A percentile compares a stretch with the other conserved stretches of the same genome.
Conservation (phyloP, 306 rosid genomes). For the Medicago arabica region DNA sequence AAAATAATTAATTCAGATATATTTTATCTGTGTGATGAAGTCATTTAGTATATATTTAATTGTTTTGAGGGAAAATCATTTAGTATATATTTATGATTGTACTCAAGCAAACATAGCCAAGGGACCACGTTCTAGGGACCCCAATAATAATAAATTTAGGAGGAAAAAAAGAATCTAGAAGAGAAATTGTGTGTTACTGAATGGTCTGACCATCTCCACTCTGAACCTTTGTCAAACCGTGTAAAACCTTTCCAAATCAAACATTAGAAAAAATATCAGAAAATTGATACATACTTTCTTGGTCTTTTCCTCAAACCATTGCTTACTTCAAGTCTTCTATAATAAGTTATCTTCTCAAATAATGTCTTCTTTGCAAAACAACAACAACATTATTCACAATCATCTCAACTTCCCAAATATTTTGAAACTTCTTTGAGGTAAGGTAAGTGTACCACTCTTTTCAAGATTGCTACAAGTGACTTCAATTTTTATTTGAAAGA, state of each 20-base stretch:
- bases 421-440: constrained; percentile 38
- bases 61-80: no score
- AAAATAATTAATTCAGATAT: no score
- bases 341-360: neutral
- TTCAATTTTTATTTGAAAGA: no score
- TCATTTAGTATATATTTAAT: no score
- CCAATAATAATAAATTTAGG: neutral
- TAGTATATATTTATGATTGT: no score
- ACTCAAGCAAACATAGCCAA: no score
- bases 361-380: neutral
- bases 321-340: constrained; percentile 45
- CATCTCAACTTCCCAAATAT: neutral
- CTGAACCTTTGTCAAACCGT: constrained; percentile 12
- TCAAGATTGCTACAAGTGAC: no score
- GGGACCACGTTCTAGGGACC: neutral
- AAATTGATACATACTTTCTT: constrained; percentile 34
- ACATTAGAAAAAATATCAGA: neutral
- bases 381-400: neutral
- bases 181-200: neutral
- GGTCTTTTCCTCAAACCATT: constrained; percentile 35
- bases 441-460: neutral
- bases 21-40: no score
- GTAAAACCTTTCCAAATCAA: neutral
- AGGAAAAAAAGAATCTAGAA: neutral
- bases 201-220: neutral